Percentiles rank a stretch among this genome's conserved stretches.
phyloP scores from a whole-genome alignment of 2,329 filamentous ascomycete genomes.

The Septoria linicola region DNA sequence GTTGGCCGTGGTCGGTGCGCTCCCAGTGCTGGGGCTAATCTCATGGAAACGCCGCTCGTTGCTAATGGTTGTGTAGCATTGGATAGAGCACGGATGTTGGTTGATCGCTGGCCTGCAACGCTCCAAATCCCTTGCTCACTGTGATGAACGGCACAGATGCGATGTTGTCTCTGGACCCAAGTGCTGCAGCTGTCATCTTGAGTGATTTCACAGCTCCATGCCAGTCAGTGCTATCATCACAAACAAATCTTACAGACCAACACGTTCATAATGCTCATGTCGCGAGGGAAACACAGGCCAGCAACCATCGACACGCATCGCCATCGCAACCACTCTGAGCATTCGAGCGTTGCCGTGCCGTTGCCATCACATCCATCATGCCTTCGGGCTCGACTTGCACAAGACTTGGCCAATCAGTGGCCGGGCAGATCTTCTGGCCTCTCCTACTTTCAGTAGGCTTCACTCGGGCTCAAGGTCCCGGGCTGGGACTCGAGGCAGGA shows the following conservation, averaged over 20 bases:
- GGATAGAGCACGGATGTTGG: not conserved
- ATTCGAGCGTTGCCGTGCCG: constrained; percentile 16
- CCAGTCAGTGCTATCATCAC: constrained; percentile 23
- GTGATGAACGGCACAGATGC: not conserved
- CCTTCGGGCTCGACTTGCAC: constrained; percentile 6
- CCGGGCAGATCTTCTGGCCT: constrained; percentile 9
- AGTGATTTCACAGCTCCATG: constrained; percentile 24
- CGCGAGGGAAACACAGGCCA: constrained; percentile 31
- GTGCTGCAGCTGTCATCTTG: constrained; percentile 13
- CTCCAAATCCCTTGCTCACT: constrained; percentile 8
- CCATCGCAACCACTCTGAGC: constrained; percentile 17
- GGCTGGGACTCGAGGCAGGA: not conserved
- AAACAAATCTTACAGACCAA: constrained; percentile 26
- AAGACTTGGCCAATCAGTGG: constrained; percentile 14
- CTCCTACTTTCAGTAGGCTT: constrained; percentile 12
- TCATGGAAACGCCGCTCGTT: no score
- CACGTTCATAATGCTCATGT: constrained; percentile 30
- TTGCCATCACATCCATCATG: constrained; percentile 9
- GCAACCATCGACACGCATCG: constrained; percentile 16
- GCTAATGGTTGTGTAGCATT: no score
- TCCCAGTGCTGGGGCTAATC: no score
- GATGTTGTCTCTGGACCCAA: no score
- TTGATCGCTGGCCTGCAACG: no score
- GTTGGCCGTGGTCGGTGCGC: no score
- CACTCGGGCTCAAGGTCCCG: constrained; percentile 6